Evolutionary conservation across 768 basidiomycete species (phyloP).

Genomic region (Amanita pseudoporphyria): DNA sequence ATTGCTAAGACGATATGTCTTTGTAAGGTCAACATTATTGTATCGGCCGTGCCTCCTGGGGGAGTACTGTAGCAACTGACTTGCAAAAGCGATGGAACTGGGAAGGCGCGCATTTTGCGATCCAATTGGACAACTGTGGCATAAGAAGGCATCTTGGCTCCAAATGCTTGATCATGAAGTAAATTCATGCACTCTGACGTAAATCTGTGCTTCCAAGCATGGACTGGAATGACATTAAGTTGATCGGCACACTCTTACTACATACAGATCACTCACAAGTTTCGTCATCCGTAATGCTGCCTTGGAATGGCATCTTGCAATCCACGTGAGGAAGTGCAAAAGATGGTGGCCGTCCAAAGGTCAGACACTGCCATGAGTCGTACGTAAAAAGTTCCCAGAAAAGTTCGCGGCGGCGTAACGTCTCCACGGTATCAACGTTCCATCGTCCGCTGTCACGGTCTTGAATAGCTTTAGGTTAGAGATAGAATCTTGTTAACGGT

Average conservation of each 20-base stretch:
- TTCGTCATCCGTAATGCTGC: constrained; percentile 42
- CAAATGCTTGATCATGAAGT: constrained; percentile 64
- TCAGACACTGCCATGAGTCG: constrained; percentile 52
- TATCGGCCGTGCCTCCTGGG: constrained; percentile 36
- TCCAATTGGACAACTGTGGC: constrained; percentile 59
- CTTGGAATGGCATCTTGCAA: constrained; percentile 47
- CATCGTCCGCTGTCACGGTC: constrained; percentile 66
- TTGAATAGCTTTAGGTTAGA: constrained; percentile 17
- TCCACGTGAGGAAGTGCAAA: constrained; percentile 61
- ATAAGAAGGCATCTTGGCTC: constrained; percentile 60
- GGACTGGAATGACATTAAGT: constrained; percentile 27
- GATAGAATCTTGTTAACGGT: background rate
- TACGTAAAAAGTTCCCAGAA: constrained; percentile 60
- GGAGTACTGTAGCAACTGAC: constrained; percentile 58
- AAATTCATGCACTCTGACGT: constrained; percentile 59
- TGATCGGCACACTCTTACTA: background rate
- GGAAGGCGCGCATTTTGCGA: constrained; percentile 57
- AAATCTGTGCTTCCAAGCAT: constrained; percentile 65
- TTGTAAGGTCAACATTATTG: constrained; percentile 47
- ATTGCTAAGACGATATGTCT: constrained; percentile 61
- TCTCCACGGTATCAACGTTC: constrained; percentile 50
- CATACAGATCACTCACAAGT: constrained; percentile 41
- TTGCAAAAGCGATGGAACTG: constrained; percentile 56
- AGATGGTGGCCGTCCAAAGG: constrained; percentile 62
- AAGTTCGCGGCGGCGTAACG: constrained; percentile 51